These are phyloP conservation scores for Fusarium vanettenii DNA, from an alignment of 2,329 filamentous ascomycete species.

Conservation along the genomic window DNA sequence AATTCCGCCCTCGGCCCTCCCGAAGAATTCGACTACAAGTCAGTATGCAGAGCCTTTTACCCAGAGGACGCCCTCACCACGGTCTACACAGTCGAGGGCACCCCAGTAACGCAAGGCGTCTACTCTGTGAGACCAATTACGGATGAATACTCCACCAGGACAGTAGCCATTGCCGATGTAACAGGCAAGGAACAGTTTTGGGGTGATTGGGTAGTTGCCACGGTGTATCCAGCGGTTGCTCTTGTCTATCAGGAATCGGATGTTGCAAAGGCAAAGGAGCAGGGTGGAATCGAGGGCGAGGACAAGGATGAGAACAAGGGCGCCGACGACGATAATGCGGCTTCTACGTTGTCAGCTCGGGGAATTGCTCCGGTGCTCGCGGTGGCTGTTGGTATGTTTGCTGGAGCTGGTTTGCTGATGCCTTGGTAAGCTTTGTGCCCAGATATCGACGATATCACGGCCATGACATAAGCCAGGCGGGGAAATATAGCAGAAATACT, in stretches of 20 bases:
- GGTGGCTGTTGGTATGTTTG: conserved; percentile 11
- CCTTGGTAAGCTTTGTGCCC: conserved; percentile 17
- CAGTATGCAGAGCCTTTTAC: neutral
- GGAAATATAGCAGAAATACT: too few species aligned
- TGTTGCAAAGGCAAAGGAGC: neutral
- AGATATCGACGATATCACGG: neutral
- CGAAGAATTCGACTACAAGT: neutral
- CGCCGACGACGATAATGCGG: neutral
- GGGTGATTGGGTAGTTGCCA: neutral
- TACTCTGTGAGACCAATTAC: conserved; percentile 2
- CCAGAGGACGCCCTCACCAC: neutral
- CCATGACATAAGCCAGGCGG: too few species aligned
- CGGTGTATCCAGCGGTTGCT: conserved; percentile 19
- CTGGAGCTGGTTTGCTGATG: conserved; percentile 24
- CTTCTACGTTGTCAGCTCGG: neutral
- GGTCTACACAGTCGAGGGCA: conserved; percentile 23
- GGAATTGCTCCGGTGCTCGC: neutral
- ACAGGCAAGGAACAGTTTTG: neutral
- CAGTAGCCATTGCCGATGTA: neutral
- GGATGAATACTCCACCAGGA: neutral
- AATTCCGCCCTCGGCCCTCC: conserved; percentile 12
- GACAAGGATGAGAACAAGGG: neutral
- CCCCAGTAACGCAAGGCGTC: neutral
- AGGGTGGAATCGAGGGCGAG: neutral
- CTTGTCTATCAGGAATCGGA: conserved; percentile 32